A percentile compares a stretch with the other conserved stretches of the same genome.
phyloP scores from a whole-genome alignment of 2,329 filamentous ascomycete genomes.

The Beauveria medogensis region DNA sequence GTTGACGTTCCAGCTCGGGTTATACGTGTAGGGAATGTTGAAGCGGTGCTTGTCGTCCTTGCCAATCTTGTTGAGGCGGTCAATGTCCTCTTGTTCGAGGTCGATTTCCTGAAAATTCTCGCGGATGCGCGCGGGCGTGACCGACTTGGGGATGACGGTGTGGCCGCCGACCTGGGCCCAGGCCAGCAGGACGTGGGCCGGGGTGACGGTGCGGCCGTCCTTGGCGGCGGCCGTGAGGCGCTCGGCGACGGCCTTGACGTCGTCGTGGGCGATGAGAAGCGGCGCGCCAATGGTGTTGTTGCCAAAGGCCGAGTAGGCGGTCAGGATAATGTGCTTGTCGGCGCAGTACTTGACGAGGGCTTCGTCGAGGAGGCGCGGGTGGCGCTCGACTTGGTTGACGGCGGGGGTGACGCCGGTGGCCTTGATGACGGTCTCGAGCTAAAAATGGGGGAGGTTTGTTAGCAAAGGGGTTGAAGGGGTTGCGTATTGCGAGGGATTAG shows the following conservation, averaged over 20 bases:
- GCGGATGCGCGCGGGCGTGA: conserved; percentile 58
- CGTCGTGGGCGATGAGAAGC: conserved; percentile 51
- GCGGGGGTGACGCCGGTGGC: conserved; percentile 50
- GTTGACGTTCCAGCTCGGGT: conserved; percentile 48
- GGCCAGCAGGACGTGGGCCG: conserved; percentile 43
- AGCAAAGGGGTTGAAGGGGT: not conserved
- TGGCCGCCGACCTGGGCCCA: conserved; percentile 53
- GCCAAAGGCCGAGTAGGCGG: conserved; percentile 54
- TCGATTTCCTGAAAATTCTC: conserved; percentile 63
- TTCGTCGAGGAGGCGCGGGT: conserved; percentile 52
- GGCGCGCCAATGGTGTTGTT: conserved; percentile 36
- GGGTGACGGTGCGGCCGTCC: conserved; percentile 30
- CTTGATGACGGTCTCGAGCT: conserved; percentile 46
- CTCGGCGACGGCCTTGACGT: conserved; percentile 48
- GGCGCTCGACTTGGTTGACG: conserved; percentile 63
- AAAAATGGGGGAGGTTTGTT: not conserved
- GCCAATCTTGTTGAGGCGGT: conserved; percentile 54
- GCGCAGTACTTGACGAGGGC: conserved; percentile 52
- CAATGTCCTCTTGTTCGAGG: conserved; percentile 49
- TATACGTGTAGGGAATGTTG: conserved; percentile 36
- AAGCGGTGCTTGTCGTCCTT: conserved; percentile 31
- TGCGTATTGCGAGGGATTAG: no score
- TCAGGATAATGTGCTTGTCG: conserved; percentile 56
- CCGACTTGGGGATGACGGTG: conserved; percentile 68
- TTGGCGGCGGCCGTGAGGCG: conserved; percentile 22